phyloP scores from a whole-genome alignment of 2,329 filamentous ascomycete species.

The Mycosphaerella sp. region DNA sequence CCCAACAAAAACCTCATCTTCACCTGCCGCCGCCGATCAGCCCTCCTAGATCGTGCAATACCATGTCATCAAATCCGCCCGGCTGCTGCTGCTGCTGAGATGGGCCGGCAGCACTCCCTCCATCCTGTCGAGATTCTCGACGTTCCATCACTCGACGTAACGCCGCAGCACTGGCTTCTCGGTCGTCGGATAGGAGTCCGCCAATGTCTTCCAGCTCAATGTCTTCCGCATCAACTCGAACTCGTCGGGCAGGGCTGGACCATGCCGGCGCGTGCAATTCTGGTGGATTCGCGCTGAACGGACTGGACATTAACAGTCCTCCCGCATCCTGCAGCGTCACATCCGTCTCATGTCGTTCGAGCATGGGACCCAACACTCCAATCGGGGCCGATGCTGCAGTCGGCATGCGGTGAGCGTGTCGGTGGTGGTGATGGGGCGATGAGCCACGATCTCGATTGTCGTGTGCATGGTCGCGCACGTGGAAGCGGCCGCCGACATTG shows the following conservation, averaged over 20 bases:
- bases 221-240: background rate
- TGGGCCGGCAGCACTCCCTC: background rate
- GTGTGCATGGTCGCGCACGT: conserved; percentile 10
- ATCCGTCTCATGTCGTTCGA: conserved; percentile 26
- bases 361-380: conserved; percentile 26
- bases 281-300: background rate
- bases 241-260: background rate
- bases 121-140: background rate
- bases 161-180: conserved; percentile 11
- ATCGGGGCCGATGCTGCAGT: conserved; percentile 17
- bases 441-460: conserved; percentile 8
- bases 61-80: conserved; percentile 19
- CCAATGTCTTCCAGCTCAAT: conserved; percentile 21
- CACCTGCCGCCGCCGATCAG: conserved; percentile 10
- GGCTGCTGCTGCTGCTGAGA: background rate
- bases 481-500: conserved; percentile 31
- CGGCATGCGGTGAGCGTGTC: conserved; percentile 9
- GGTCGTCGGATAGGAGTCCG: conserved; percentile 14
- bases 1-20: background rate
- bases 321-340: conserved; percentile 31
- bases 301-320: conserved; percentile 22
- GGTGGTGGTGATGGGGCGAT: conserved; percentile 6
- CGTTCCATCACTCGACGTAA: conserved; percentile 12
- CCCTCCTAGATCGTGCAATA: conserved; percentile 22
- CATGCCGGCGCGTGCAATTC: background rate